Conservation (phyloP, 2,329 filamentous ascomycete species). For the Nigrograna mackinnonii region DNA sequence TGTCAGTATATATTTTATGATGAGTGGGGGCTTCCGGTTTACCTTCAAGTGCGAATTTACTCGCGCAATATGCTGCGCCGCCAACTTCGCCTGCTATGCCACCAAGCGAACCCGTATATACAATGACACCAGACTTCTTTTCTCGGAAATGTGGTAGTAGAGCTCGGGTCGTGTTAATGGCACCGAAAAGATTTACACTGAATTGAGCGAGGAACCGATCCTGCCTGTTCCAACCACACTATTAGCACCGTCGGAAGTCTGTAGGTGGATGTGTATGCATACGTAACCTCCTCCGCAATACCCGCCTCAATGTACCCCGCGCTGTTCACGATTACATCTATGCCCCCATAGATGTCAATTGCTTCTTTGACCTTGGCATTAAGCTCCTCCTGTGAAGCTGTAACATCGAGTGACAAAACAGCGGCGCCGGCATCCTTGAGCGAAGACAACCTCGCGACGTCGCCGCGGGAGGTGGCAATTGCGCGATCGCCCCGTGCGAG, state of each 20-base stretch:
- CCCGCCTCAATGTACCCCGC: constrained; percentile 20
- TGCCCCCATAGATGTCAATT: constrained; percentile 20
- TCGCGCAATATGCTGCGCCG: constrained; percentile 21
- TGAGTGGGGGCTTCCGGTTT: not conserved
- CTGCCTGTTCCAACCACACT: not conserved
- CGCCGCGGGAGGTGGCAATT: constrained; percentile 53
- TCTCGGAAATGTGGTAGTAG: constrained; percentile 45
- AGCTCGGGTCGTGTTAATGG: constrained; percentile 40
- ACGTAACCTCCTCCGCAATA: constrained; percentile 17
- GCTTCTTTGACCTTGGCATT: constrained; percentile 38
- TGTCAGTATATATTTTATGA: not conserved
- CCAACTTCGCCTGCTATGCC: constrained; percentile 17
- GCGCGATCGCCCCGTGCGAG: constrained; percentile 54
- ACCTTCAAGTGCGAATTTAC: constrained; percentile 13
- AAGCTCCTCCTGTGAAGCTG: constrained; percentile 41
- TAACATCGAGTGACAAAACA: constrained; percentile 53
- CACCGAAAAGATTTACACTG: constrained; percentile 48
- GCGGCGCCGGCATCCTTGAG: constrained; percentile 50
- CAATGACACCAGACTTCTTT: constrained; percentile 40
- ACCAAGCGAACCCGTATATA: constrained; percentile 30
- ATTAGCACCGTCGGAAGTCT: not conserved
- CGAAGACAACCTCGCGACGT: constrained; percentile 41
- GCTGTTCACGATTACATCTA: constrained; percentile 29
- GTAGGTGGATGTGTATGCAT: constrained; percentile 1
- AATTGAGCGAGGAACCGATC: constrained; percentile 25